A percentile compares a stretch with the other conserved stretches of the same genome.
phyloP scores from a whole-genome alignment of 2,329 filamentous ascomycete species.

The Alternaria sp. region DNA sequence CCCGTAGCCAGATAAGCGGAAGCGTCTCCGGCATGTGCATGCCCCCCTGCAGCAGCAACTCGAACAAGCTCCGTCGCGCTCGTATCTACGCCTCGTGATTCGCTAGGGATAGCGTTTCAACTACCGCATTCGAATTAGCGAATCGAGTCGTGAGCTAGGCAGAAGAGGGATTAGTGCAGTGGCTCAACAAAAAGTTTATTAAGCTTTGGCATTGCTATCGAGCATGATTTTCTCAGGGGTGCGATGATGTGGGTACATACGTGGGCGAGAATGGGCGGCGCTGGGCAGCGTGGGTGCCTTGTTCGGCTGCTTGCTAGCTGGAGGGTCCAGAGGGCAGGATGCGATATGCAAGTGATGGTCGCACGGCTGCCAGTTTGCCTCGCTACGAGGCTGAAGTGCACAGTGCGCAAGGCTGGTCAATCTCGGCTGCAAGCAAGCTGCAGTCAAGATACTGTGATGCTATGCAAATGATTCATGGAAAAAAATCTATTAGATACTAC shows the following conservation, averaged over 20 bases:
- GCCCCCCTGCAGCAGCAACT: neutral
- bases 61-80: neutral
- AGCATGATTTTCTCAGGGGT: constrained; percentile 4
- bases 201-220: neutral
- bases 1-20: constrained; percentile 1
- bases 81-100: neutral
- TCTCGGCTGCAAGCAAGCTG: neutral
- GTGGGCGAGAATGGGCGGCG: neutral
- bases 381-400: neutral
- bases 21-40: neutral
- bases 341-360: neutral
- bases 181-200: constrained; percentile 5
- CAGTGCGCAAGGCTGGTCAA: neutral
- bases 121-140: neutral
- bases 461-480: neutral
- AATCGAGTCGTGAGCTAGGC: neutral
- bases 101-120: neutral
- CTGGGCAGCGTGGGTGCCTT: neutral
- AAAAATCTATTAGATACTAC: constrained; percentile 9
- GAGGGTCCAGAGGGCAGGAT: neutral
- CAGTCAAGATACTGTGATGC: neutral
- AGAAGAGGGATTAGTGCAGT: neutral
- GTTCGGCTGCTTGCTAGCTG: neutral
- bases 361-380: neutral
- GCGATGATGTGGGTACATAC: neutral